Percentiles rank a stretch among this genome's conserved stretches.
Evolutionary conservation across 495 filamentous ascomycete species (phyloP).

Genomic region (Rusavskia elegans): DNA sequence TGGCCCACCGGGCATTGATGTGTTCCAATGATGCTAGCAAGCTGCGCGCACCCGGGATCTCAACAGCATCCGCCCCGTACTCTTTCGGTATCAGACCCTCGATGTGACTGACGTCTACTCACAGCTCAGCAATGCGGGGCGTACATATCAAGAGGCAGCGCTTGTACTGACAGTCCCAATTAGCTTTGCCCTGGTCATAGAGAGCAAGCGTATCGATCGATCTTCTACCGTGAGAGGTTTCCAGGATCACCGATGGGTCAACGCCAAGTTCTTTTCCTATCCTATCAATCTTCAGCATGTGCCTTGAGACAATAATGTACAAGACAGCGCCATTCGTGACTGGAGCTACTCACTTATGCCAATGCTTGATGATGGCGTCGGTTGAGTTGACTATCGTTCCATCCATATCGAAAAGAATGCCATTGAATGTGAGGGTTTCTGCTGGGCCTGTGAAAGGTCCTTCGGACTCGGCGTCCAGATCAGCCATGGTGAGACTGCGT

Average conservation of each 20-base stretch:
- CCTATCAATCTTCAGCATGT: constrained; percentile 24
- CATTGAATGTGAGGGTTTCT: constrained; percentile 49
- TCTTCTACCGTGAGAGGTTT: constrained; percentile 77
- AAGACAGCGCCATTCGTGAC: not conserved
- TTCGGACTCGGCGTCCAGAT: not conserved
- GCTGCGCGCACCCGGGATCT: constrained; percentile 55
- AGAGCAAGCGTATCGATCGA: constrained; percentile 53
- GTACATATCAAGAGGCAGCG: not conserved
- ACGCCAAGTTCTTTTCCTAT: constrained; percentile 72
- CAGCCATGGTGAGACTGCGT: not conserved
- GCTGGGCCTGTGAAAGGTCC: constrained; percentile 40
- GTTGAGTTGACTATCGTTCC: constrained; percentile 67
- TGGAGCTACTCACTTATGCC: constrained; percentile 49
- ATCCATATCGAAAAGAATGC: constrained; percentile 59
- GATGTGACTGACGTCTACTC: constrained; percentile 57
- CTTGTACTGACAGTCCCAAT: constrained; percentile 65
- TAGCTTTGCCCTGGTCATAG: constrained; percentile 66
- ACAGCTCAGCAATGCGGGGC: not conserved
- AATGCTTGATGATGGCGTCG: constrained; percentile 77
- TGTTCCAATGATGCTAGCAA: constrained; percentile 43
- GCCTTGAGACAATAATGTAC: too few relatives aligned
- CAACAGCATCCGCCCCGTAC: constrained; percentile 61
- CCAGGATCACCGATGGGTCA: constrained; percentile 60
- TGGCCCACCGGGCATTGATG: constrained; percentile 58
- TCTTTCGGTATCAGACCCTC: constrained; percentile 63